A percentile compares a stretch with the other conserved stretches of the same genome.
Evolutionary conservation across 2,329 filamentous ascomycete genomes (phyloP).

Genomic region (Tolypocladium album): DNA sequence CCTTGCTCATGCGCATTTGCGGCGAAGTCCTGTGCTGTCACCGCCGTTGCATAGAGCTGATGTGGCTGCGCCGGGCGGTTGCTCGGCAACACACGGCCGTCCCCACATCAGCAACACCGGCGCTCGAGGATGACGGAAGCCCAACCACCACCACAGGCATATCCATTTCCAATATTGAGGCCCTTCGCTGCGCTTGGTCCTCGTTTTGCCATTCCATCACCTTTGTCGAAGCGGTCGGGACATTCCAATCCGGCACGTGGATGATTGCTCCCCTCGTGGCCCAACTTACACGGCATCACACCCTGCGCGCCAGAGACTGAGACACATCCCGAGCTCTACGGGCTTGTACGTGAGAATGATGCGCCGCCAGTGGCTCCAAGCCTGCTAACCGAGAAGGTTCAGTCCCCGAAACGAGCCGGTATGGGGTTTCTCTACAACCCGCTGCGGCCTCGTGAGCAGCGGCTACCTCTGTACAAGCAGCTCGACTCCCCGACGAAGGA

Average conservation of each 20-base stretch:
- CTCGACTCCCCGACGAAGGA: slow-evolving; percentile 33
- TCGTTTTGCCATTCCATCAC: no score
- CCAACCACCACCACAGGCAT: neutral
- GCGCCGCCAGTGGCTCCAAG: neutral
- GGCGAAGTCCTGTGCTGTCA: neutral
- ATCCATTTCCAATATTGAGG: neutral
- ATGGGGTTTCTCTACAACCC: slow-evolving; percentile 42
- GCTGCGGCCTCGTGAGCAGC: slow-evolving; percentile 34
- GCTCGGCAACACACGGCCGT: neutral
- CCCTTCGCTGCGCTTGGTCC: neutral
- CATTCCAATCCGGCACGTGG: neutral
- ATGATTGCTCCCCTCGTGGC: neutral
- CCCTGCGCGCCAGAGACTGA: neutral
- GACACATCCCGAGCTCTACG: neutral
- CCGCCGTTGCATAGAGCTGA: no score
- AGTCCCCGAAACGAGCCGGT: slow-evolving; percentile 6
- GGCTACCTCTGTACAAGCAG: slow-evolving; percentile 41
- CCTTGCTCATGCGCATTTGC: neutral
- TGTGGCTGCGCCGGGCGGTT: neutral
- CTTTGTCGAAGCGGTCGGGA: neutral
- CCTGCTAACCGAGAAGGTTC: neutral
- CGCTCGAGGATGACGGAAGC: neutral
- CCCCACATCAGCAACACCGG: neutral
- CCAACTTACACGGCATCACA: neutral
- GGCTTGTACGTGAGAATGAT: neutral